Evolutionary conservation across 2,329 filamentous ascomycete species (phyloP).

Genomic region (Diaporthe capsici): DNA sequence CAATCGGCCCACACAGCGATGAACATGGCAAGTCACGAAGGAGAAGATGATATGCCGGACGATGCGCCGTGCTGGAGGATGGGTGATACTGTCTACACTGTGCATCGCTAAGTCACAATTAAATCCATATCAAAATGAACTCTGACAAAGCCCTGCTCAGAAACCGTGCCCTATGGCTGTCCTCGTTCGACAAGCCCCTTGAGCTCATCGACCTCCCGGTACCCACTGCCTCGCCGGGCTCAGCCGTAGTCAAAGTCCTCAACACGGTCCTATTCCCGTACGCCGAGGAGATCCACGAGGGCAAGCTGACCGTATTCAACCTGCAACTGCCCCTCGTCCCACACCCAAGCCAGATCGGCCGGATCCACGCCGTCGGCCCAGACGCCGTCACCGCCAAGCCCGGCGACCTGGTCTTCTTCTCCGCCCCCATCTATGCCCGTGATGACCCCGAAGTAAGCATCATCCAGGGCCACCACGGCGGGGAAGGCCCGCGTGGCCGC

Average conservation of each 20-base stretch:
- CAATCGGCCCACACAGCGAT: not conserved
- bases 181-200: constrained; percentile 1
- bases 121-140: not conserved
- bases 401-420: not conserved
- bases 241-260: not conserved
- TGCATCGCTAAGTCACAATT: not conserved
- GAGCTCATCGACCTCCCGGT: constrained; percentile 1
- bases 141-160: not conserved
- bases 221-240: not conserved
- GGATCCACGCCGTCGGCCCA: not conserved
- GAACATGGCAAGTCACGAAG: not conserved
- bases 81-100: not conserved
- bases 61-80: not conserved
- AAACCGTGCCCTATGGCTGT: not conserved
- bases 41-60: not conserved
- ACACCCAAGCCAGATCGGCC: not conserved
- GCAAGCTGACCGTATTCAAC: not conserved
- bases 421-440: not conserved
- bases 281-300: not conserved
- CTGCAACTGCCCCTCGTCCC: not conserved
- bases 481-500: not conserved
- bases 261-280: not conserved
- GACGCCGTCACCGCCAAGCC: not conserved
- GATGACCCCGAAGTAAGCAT: not conserved
- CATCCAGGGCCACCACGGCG: constrained; percentile 10